phyloP scores from a whole-genome alignment of 1,284 basidiomycete species.

The Microbotryomycetes sp. region DNA sequence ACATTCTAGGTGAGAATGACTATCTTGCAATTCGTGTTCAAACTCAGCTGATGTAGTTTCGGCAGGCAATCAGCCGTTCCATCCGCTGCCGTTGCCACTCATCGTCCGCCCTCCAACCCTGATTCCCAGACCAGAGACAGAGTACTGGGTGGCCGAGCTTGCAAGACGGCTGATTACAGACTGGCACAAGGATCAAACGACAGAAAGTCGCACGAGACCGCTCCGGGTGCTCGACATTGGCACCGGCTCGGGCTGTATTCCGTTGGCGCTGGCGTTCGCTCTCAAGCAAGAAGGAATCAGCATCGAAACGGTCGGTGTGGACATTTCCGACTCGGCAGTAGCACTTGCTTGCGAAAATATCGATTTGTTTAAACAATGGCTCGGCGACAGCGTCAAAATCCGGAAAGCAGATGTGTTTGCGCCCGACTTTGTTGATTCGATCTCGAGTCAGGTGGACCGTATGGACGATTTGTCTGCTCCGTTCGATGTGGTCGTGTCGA shows the following conservation, averaged over 20 bases:
- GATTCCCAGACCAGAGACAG: slow-evolving; percentile 88
- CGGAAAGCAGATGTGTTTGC: slow-evolving; percentile 48
- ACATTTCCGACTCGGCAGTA: slow-evolving; percentile 62
- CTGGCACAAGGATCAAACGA: slow-evolving; percentile 43
- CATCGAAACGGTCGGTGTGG: slow-evolving; percentile 57
- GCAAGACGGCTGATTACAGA: slow-evolving; percentile 4
- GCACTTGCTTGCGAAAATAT: slow-evolving; percentile 65
- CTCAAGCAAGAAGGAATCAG: slow-evolving; percentile 44
- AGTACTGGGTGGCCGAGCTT: slow-evolving; percentile 53
- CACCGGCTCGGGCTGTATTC: slow-evolving; percentile 82
- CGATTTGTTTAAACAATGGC: slow-evolving; percentile 39
- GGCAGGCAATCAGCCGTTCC: slow-evolving; percentile 79
- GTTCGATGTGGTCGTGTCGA: slow-evolving; percentile 75
- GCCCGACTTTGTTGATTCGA: slow-evolving; percentile 35
- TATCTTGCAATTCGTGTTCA: slow-evolving; percentile 9
- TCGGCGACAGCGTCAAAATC: slow-evolving; percentile 7
- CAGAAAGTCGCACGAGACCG: slow-evolving; percentile 14
- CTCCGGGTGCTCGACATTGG: slow-evolving; percentile 67
- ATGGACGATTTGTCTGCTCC: neutral
- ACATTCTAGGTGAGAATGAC: slow-evolving; percentile 63
- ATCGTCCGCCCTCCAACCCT: slow-evolving; percentile 65
- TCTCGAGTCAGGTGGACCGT: neutral
- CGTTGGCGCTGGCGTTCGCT: slow-evolving; percentile 45
- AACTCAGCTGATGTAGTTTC: too few relatives aligned
- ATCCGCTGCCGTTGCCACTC: slow-evolving; percentile 56